Evolutionary conservation across 768 basidiomycete genomes (phyloP).

Genomic region (Cyclocybe aegerita): DNA sequence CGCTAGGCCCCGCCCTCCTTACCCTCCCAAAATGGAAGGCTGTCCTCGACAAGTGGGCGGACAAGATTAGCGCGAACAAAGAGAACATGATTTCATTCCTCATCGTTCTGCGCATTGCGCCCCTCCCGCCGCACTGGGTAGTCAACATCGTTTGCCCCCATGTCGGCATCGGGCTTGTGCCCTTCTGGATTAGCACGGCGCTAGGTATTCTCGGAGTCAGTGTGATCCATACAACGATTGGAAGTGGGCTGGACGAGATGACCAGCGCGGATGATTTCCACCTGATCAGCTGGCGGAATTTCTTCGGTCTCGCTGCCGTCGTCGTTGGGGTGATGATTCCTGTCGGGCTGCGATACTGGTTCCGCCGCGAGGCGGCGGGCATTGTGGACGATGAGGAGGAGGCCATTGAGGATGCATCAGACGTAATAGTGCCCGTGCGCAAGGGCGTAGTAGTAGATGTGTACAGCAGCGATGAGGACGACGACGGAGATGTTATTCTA

Average conservation of each 20-base stretch:
- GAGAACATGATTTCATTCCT: conserved; percentile 90
- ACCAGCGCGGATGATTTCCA: conserved; percentile 92
- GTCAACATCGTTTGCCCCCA: conserved; percentile 93
- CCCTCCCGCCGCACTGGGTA: conserved; percentile 96
- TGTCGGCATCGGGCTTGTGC: conserved; percentile 78
- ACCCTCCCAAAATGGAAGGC: conserved; percentile 84
- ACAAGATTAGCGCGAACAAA: conserved; percentile 74
- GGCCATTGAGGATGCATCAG: too few species aligned
- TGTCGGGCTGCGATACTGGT: conserved; percentile 84
- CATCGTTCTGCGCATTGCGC: conserved; percentile 92
- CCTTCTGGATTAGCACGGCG: conserved; percentile 91
- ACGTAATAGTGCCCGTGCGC: too few species aligned
- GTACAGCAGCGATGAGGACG: conserved; percentile 30
- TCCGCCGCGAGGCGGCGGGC: conserved; percentile 58
- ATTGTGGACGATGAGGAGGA: conserved; percentile 35
- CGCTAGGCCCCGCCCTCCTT: conserved; percentile 89
- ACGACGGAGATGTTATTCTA: conserved; percentile 71
- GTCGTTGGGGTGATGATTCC: conserved; percentile 93
- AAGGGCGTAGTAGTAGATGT: too few species aligned
- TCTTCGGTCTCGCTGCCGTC: conserved; percentile 80
- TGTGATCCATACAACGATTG: conserved; percentile 95
- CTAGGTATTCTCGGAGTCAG: conserved; percentile 88
- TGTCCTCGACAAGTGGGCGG: conserved; percentile 78
- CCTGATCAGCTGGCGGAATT: conserved; percentile 89
- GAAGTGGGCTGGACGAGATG: conserved; percentile 92